Percentiles rank a stretch among this genome's conserved stretches.
phyloP scores from a whole-genome alignment of 768 basidiomycete species.

The Cytidiella melzeri region DNA sequence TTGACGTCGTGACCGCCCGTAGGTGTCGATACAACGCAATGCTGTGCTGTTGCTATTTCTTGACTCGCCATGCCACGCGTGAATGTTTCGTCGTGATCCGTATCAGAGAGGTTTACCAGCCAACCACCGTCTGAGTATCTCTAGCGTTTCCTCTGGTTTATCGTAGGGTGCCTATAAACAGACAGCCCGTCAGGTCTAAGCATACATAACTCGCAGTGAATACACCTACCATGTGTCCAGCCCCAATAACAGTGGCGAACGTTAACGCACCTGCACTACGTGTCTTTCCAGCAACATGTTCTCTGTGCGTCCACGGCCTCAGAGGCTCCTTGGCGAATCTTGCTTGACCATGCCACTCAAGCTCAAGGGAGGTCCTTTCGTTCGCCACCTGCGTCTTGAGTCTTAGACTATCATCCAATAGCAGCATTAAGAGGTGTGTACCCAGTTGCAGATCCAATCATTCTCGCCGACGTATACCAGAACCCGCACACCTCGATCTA shows the following conservation, averaged over 20 bases:
- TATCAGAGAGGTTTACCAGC: constrained; percentile 21
- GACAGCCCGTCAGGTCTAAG: too few relatives aligned
- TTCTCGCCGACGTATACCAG: constrained; percentile 49
- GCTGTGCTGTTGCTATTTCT: too few relatives aligned
- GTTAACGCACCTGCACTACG: constrained; percentile 51
- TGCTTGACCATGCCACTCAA: constrained; percentile 8
- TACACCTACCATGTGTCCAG: constrained; percentile 62
- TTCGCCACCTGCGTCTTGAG: constrained; percentile 37
- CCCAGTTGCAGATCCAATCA: constrained; percentile 54
- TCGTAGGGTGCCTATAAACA: constrained; percentile 54
- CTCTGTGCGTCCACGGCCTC: constrained; percentile 31
- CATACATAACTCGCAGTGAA: too few relatives aligned
- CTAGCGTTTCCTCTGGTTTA: constrained; percentile 49
- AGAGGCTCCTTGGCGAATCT: not conserved
- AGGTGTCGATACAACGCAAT: too few relatives aligned
- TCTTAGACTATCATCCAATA: not conserved
- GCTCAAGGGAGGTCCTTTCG: constrained; percentile 23
- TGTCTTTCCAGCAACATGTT: constrained; percentile 45
- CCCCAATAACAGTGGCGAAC: constrained; percentile 55
- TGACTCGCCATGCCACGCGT: too few relatives aligned
- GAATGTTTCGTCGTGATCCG: too few relatives aligned
- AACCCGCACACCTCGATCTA: constrained; percentile 45
- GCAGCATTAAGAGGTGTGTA: constrained; percentile 19
- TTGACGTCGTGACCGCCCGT: too few relatives aligned
- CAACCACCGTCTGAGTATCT: constrained; percentile 45